Conservation (phyloP, 495 filamentous ascomycete genomes). For the Pyrenula massariospora region DNA sequence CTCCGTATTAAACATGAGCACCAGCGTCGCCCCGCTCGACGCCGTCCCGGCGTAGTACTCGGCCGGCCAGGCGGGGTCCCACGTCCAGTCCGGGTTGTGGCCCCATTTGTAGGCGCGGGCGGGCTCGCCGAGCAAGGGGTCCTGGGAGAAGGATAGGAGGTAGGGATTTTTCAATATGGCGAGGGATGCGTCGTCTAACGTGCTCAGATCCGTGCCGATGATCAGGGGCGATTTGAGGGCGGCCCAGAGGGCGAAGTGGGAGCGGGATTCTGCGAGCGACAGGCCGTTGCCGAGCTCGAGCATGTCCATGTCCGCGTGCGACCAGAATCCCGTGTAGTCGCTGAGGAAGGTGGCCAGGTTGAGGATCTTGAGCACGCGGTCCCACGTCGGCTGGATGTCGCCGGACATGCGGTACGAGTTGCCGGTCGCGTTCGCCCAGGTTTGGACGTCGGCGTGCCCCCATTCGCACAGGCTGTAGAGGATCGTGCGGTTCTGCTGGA, state of each 20-base stretch:
- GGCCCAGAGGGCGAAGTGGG: constrained; percentile 25
- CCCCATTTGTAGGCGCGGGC: constrained; percentile 58
- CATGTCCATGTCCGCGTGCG: constrained; percentile 42
- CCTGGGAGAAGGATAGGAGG: constrained; percentile 33
- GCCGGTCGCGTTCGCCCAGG: constrained; percentile 43
- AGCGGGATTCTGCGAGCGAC: constrained; percentile 24
- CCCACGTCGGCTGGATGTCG: constrained; percentile 31
- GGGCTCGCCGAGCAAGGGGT: constrained; percentile 33
- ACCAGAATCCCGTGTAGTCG: constrained; percentile 17
- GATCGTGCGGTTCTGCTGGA: constrained; percentile 42
- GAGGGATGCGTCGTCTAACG: constrained; percentile 13
- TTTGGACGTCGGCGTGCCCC: constrained; percentile 36
- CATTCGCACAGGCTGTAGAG: constrained; percentile 54
- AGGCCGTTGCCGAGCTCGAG: constrained; percentile 51
- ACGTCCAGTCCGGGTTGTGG: constrained; percentile 49
- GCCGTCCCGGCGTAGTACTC: constrained; percentile 49
- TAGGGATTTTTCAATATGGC: constrained; percentile 29
- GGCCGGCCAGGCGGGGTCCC: constrained; percentile 42
- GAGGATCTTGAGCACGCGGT: constrained; percentile 21
- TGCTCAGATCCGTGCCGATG: constrained; percentile 20
- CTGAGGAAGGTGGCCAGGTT: constrained; percentile 30
- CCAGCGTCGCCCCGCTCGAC: constrained; percentile 32
- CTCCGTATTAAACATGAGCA: constrained; percentile 42
- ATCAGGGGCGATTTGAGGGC: constrained; percentile 23
- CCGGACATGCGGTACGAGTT: constrained; percentile 46